These are phyloP conservation scores for Aspergillus aculeatus DNA, from an alignment of 2,329 filamentous ascomycete species.

Conservation along the genomic window DNA sequence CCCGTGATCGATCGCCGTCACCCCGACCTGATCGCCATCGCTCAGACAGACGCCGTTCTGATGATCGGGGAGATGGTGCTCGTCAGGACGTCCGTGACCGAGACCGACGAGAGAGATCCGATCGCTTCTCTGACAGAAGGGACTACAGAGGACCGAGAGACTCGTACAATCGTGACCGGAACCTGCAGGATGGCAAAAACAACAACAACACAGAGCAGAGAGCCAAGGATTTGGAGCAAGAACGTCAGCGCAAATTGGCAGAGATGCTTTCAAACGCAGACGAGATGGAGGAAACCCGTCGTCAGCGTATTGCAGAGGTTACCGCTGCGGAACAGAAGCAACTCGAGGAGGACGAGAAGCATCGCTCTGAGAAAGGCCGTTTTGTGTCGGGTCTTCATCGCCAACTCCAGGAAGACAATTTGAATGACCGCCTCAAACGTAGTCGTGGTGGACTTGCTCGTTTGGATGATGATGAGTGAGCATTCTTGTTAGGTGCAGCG, in stretches of 20 bases:
- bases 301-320: constrained; percentile 64
- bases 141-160: constrained; percentile 24
- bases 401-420: constrained; percentile 34
- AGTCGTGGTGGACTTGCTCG: constrained; percentile 34
- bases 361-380: constrained; percentile 35
- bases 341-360: constrained; percentile 63
- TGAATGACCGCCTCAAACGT: constrained; percentile 36
- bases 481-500: not conserved
- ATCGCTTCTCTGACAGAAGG: constrained; percentile 21
- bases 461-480: constrained; percentile 26
- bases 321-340: constrained; percentile 64
- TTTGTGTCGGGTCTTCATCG: constrained; percentile 37
- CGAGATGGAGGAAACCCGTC: constrained; percentile 69
- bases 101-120: constrained; percentile 17
- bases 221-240: constrained; percentile 30
- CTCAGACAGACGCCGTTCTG: constrained; percentile 14
- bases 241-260: constrained; percentile 55
- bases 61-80: constrained; percentile 11
- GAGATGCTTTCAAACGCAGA: constrained; percentile 71
- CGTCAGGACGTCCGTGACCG: constrained; percentile 13
- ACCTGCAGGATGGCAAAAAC: constrained; percentile 9
- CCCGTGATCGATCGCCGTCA: constrained; percentile 24
- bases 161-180: constrained; percentile 18
- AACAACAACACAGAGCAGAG: constrained; percentile 18
- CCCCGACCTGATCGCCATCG: constrained; percentile 17